phyloP scores from a whole-genome alignment of 148 eudicot species.

The Camellia lanceoleosa region DNA sequence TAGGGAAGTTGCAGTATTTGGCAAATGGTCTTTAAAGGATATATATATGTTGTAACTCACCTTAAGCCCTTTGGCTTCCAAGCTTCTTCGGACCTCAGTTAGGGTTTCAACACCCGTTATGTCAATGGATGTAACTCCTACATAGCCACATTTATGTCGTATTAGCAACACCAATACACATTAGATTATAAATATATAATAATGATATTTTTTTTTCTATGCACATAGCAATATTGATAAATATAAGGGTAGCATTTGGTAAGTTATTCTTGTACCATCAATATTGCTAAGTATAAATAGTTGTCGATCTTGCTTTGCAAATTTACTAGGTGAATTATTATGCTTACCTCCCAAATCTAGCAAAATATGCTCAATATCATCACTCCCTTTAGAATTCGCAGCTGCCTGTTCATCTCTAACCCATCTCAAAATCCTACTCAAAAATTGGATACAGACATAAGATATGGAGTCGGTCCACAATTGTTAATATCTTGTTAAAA shows the following conservation, averaged over 20 bases:
- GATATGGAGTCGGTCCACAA: neutral
- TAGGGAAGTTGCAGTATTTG: neutral
- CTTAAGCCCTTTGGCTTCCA: slow-evolving; percentile 51
- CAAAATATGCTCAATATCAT: slow-evolving; percentile 57
- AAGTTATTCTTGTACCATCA: no score
- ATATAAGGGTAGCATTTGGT: neutral
- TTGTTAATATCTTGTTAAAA: neutral
- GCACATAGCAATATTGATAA: no score
- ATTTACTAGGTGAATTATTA: neutral
- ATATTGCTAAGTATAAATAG: no score
- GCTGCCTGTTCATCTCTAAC: slow-evolving; percentile 62
- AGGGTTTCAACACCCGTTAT: slow-evolving; percentile 77
- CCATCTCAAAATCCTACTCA: slow-evolving; percentile 72
- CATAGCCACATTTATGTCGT: neutral
- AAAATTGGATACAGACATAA: neutral
- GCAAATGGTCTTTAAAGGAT: no score
- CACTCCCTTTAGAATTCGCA: slow-evolving; percentile 29
- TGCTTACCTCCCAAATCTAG: slow-evolving; percentile 70
- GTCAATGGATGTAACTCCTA: slow-evolving; percentile 83
- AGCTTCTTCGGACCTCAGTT: slow-evolving; percentile 40
- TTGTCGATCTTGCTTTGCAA: neutral
- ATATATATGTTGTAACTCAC: slow-evolving; percentile 20
- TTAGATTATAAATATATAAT: neutral
- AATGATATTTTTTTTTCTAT: no score
- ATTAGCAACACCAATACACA: neutral